These are phyloP conservation scores for Pelargonium exstipulatum DNA, from an alignment of 441 rosid genomes.

Conservation along the genomic window DNA sequence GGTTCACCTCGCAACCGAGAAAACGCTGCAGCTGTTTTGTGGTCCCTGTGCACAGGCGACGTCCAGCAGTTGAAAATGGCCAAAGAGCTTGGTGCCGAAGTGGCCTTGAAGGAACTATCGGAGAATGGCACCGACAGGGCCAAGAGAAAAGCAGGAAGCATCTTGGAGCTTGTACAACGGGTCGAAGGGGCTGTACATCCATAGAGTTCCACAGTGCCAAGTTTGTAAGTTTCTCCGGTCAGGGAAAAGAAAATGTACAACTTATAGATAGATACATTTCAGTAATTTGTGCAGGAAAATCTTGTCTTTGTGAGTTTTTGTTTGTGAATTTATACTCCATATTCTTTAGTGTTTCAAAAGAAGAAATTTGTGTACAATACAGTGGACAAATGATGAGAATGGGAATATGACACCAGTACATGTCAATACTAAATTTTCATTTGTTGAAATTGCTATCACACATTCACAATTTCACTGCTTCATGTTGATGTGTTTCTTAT, in stretches of 20 bases:
- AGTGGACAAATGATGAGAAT: too few relatives aligned
- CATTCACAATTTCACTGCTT: too few relatives aligned
- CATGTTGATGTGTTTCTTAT: too few relatives aligned
- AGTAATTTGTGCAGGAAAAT: not conserved
- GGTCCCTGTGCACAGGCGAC: slow-evolving; percentile 71
- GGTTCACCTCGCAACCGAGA: slow-evolving; percentile 93
- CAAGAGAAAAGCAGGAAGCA: slow-evolving; percentile 80
- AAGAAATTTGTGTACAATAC: not conserved
- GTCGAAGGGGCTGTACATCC: slow-evolving; percentile 31
- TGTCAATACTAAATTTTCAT: too few relatives aligned
- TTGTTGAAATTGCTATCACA: too few relatives aligned
- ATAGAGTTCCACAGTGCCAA: not conserved
- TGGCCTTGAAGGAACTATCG: slow-evolving; percentile 65
- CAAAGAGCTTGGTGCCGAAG: slow-evolving; percentile 63
- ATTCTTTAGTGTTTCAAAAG: slow-evolving; percentile 6
- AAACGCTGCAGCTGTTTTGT: slow-evolving; percentile 75
- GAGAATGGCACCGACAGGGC: slow-evolving; percentile 94
- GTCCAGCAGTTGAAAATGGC: slow-evolving; percentile 57
- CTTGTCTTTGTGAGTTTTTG: not conserved
- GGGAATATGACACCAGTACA: too few relatives aligned
- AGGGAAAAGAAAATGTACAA: not conserved
- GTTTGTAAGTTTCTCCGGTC: not conserved
- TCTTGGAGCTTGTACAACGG: slow-evolving; percentile 69
- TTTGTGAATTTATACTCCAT: not conserved
- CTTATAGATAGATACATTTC: not conserved